Evolutionary conservation across 768 basidiomycete species (phyloP).

Genomic region (Mycena maculata): DNA sequence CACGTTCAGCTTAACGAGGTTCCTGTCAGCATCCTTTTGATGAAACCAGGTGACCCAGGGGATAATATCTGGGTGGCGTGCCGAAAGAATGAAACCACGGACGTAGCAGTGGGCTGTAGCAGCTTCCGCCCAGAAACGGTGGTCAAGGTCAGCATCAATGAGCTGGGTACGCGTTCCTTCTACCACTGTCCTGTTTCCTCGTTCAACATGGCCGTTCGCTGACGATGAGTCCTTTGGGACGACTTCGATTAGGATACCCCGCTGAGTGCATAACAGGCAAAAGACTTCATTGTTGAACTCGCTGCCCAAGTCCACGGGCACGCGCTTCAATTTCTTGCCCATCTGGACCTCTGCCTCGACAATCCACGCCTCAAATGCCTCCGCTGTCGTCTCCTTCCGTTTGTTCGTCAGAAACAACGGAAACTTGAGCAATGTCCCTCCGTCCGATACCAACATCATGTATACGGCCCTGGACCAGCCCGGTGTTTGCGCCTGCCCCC

Average conservation of each 20-base stretch:
- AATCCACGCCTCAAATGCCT: too few relatives aligned
- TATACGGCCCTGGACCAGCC: too few relatives aligned
- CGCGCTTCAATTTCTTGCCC: conserved; percentile 20
- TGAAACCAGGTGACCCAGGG: too few relatives aligned
- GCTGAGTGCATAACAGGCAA: conserved; percentile 43
- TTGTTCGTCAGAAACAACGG: too few relatives aligned
- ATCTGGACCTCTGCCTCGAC: too few relatives aligned
- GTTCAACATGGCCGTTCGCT: conserved; percentile 41
- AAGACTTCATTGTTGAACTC: conserved; percentile 42
- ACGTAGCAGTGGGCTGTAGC: conserved; percentile 36
- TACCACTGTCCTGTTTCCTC: conserved; percentile 32
- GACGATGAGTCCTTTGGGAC: conserved; percentile 35
- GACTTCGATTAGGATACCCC: not conserved
- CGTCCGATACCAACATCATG: too few relatives aligned
- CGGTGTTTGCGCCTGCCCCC: too few relatives aligned
- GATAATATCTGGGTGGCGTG: conserved; percentile 26
- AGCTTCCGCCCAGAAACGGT: conserved; percentile 10
- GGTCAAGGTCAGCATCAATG: conserved; percentile 14
- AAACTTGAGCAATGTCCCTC: too few relatives aligned
- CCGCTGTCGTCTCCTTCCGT: too few relatives aligned
- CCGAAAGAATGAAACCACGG: conserved; percentile 36
- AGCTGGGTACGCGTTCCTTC: too few relatives aligned
- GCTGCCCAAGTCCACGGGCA: conserved; percentile 40
- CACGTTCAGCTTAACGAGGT: too few relatives aligned
- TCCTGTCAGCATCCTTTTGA: too few relatives aligned